Conservation (phyloP, 495 filamentous ascomycete species). For the Rusavskia elegans region DNA sequence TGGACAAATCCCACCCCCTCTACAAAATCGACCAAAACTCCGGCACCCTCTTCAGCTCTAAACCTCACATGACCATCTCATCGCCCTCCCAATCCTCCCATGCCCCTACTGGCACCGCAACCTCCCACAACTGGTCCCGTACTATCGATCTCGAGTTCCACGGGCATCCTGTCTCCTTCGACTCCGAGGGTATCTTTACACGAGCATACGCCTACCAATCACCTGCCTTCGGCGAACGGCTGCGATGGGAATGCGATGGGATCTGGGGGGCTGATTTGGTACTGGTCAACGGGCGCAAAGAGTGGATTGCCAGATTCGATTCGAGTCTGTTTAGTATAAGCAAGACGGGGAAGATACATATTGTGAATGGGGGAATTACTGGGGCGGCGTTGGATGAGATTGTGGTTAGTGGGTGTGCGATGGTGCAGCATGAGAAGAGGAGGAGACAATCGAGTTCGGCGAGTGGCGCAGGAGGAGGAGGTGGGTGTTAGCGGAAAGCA, state of each 20-base stretch:
- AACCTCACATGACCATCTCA: conserved; percentile 3
- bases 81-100: background rate
- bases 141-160: conserved; percentile 4
- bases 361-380: background rate
- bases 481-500: no score
- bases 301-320: conserved; percentile 4
- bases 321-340: background rate
- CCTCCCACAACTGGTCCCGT: conserved; percentile 1
- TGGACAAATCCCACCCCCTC: conserved; percentile 1
- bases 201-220: background rate
- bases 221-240: background rate
- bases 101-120: conserved; percentile 1
- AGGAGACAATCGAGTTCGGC: background rate
- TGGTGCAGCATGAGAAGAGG: conserved; percentile 4
- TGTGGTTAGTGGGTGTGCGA: conserved; percentile 13
- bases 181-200: background rate
- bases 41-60: conserved; percentile 4
- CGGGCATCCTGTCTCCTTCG: background rate
- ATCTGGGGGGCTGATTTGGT: background rate
- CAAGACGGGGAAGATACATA: conserved; percentile 5
- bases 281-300: background rate
- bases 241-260: conserved; percentile 5
- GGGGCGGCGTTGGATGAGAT: conserved; percentile 12
- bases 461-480: no score
- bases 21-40: conserved; percentile 2